A percentile compares a stretch with the other conserved stretches of the same genome.
phyloP scores from a whole-genome alignment of 1,284 basidiomycete species.

The Puccinia horiana region DNA sequence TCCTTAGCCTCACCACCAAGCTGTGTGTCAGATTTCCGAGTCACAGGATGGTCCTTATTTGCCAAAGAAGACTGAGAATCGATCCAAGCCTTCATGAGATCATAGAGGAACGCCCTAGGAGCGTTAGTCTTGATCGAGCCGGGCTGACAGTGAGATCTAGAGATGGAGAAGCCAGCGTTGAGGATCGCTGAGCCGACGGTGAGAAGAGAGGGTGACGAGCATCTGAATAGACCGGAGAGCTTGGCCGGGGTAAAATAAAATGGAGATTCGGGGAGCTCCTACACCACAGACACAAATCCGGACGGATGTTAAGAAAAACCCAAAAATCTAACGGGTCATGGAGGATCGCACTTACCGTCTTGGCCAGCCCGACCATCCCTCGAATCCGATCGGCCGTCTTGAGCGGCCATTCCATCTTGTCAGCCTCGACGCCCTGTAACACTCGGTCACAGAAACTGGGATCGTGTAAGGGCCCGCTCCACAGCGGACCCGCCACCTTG shows the following conservation, averaged over 20 bases:
- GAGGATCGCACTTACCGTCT: constrained; percentile 66
- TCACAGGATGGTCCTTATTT: background rate
- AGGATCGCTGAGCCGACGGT: constrained; percentile 82
- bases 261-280: constrained; percentile 73
- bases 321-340: background rate
- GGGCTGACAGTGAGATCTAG: constrained; percentile 81
- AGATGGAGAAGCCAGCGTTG: constrained; percentile 78
- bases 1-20: too few relatives aligned
- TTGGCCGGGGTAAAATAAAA: constrained; percentile 91
- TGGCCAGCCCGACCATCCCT: constrained; percentile 89
- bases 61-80: constrained; percentile 58
- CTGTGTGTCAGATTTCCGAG: too few relatives aligned
- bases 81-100: constrained; percentile 80
- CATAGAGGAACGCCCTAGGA: constrained; percentile 71
- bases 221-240: constrained; percentile 79
- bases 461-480: constrained; percentile 86
- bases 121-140: constrained; percentile 92
- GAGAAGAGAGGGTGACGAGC: constrained; percentile 72
- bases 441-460: constrained; percentile 72
- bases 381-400: constrained; percentile 82
- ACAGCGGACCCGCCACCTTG: constrained; percentile 94
- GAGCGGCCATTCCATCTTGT: constrained; percentile 68
- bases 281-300: background rate
- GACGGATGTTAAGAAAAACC: background rate
- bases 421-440: constrained; percentile 68